Evolutionary conservation across 2,329 filamentous ascomycete species (phyloP).

Genomic region (Fusarium papillatum): DNA sequence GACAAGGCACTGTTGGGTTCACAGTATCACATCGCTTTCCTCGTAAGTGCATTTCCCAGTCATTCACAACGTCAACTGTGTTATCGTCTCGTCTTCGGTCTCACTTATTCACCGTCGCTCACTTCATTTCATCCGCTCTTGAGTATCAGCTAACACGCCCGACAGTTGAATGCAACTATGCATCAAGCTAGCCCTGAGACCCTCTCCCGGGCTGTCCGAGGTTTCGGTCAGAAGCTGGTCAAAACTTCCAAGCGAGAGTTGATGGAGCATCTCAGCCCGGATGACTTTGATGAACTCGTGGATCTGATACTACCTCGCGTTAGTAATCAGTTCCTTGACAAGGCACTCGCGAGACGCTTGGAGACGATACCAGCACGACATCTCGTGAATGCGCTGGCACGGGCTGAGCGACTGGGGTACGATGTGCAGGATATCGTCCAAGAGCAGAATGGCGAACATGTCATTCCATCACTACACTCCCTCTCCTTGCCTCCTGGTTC

Average conservation of each 20-base stretch:
- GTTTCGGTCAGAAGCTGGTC: constrained; percentile 62
- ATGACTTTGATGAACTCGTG: constrained; percentile 61
- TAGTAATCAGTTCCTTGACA: constrained; percentile 65
- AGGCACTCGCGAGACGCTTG: constrained; percentile 64
- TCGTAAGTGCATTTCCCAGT: constrained; percentile 56
- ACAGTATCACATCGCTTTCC: constrained; percentile 65
- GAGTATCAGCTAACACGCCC: constrained; percentile 40
- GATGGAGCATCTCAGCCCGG: constrained; percentile 52
- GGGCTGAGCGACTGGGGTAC: constrained; percentile 70
- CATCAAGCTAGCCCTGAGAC: constrained; percentile 56
- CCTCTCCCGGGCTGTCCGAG: constrained; percentile 54
- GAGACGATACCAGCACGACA: constrained; percentile 66
- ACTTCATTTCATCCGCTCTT: background rate
- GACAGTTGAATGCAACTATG: constrained; percentile 63
- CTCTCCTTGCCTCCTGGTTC: constrained; percentile 21
- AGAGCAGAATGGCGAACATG: constrained; percentile 50
- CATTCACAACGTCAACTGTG: background rate
- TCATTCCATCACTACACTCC: constrained; percentile 50
- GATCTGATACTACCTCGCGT: constrained; percentile 59
- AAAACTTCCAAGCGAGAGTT: constrained; percentile 56
- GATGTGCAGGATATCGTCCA: constrained; percentile 64
- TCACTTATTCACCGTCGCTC: background rate
- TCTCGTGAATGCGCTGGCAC: constrained; percentile 69
- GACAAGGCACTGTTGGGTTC: constrained; percentile 63
- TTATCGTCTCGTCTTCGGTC: background rate